phyloP scores from a whole-genome alignment of 139 green algal species.

The Asterochloris sp. region DNA sequence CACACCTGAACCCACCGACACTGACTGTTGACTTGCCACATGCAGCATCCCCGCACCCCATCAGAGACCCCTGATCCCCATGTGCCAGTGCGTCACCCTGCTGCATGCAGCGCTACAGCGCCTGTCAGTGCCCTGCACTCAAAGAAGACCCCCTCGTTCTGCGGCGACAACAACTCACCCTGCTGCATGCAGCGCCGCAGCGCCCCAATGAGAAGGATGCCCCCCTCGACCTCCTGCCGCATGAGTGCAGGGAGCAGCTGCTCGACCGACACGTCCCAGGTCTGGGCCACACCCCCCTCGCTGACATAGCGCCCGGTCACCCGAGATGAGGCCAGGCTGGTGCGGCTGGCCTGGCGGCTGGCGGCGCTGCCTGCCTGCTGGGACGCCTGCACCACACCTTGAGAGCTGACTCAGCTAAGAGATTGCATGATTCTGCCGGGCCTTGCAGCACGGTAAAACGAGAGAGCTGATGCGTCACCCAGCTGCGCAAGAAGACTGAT shows the following conservation, averaged over 20 bases:
- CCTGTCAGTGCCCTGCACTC: too few species aligned
- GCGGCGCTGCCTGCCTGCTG: not conserved
- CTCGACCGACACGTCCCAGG: too few species aligned
- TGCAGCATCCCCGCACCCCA: not conserved
- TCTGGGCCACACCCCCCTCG: too few species aligned
- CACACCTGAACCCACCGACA: not conserved
- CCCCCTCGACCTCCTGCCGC: slow-evolving; percentile 42
- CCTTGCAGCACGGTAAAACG: too few species aligned
- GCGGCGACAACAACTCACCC: not conserved
- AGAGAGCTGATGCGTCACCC: too few species aligned
- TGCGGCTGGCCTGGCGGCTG: not conserved
- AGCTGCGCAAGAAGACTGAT: too few species aligned
- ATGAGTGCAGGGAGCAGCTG: slow-evolving; percentile 2
- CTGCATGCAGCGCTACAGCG: not conserved
- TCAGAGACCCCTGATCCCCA: not conserved
- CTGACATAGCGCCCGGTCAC: not conserved
- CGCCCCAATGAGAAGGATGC: slow-evolving; percentile 32
- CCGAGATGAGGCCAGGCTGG: not conserved
- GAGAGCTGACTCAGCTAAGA: too few species aligned
- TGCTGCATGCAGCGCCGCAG: slow-evolving; percentile 28
- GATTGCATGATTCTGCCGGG: too few species aligned
- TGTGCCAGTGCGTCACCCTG: not conserved
- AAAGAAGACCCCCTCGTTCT: not conserved
- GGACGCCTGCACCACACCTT: too few species aligned
- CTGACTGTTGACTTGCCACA: not conserved